Base-by-base conservation (phyloP, 179 eudicot species). In the Sideroxylon spinosum region DNA sequence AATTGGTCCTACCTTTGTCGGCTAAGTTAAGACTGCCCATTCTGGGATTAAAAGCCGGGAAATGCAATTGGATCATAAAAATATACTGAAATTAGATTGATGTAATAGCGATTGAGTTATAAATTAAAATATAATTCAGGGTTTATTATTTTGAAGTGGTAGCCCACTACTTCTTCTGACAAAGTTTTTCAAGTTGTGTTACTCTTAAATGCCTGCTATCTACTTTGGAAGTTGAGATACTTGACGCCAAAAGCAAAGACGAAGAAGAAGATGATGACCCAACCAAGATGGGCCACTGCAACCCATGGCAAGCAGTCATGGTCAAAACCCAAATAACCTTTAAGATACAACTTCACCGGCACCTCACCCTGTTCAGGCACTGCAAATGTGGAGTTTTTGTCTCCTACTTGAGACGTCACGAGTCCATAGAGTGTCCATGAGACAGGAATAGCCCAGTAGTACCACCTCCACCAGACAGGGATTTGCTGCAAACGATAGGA, bases 391-490 rank as follows among this genome's bases (percentile, higher is more conserved):
- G 78, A 23, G 17, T 26, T 77, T 23, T 78, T 82, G 71, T 94
- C 97, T 2, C 98, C 98, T 7, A 91, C 85, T 79, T 93, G 92
- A 37, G 93, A 91, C 17, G 94, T 87, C 60, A 93, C 88, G 0
- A 91, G 73, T 1, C 94, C 98, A 16, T 93, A 91, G 59, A 93
- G 68, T 11, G 98, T 93, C 98, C 98, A 93, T 0, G 97, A 85
- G 4, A 93, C 82, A 0, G 97, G 98, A 22, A 93, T 90, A 60
- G 85, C 90, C 98, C 98, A 94, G 75, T 89, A 94, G 80, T 92
- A 93, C 98, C 98, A 93, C 50, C 98, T 90, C 94, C 98, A 92
- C 98, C 98, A 93, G 50, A 93, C 85, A 7, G 97, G 98, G 56
- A 93, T 92, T 84, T 80, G 88, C 97, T 92, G 90, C 86, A 61